A percentile compares a stretch with the other conserved stretches of the same genome.
These are phyloP conservation scores for Fereydounia khargensis DNA, from an alignment of 1,284 basidiomycete species.

Conservation along the genomic window DNA sequence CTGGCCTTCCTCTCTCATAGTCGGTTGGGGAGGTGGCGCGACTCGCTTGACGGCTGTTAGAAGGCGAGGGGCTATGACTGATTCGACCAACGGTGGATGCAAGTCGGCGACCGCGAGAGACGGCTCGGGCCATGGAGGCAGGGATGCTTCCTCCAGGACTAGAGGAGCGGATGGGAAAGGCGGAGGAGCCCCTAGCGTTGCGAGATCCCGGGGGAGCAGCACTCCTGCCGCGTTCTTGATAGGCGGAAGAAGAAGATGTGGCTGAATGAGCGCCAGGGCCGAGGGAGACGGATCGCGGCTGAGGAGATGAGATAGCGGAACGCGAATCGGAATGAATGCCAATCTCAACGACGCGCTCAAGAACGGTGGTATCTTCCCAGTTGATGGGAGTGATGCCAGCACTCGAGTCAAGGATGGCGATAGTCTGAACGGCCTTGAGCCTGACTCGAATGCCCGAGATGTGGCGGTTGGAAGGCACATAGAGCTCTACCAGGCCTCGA, in stretches of 20 bases:
- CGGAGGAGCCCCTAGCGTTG: slow-evolving; percentile 5
- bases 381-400: slow-evolving; percentile 38
- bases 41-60: slow-evolving; percentile 17
- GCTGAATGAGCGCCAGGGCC: slow-evolving; percentile 6
- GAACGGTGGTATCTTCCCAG: slow-evolving; percentile 52
- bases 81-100: slow-evolving; percentile 30
- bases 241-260: slow-evolving; percentile 6
- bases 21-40: slow-evolving; percentile 29
- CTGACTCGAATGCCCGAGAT: slow-evolving; percentile 53
- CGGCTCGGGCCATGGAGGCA: slow-evolving; percentile 39
- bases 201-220: background rate
- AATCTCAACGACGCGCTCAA: slow-evolving; percentile 53
- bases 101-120: slow-evolving; percentile 30
- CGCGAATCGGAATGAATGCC: slow-evolving; percentile 22
- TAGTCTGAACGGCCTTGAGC: slow-evolving; percentile 48
- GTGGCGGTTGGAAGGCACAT: slow-evolving; percentile 47
- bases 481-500: slow-evolving; percentile 52
- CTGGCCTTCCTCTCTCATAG: slow-evolving; percentile 20
- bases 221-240: slow-evolving; percentile 12
- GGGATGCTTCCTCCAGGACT: slow-evolving; percentile 34
- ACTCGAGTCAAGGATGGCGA: slow-evolving; percentile 47
- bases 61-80: slow-evolving; percentile 32
- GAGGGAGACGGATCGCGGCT: slow-evolving; percentile 10
- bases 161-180: slow-evolving; percentile 20
- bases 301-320: background rate